Conservation (phyloP, 768 basidiomycete species). For the Cytidiella melzeri region DNA sequence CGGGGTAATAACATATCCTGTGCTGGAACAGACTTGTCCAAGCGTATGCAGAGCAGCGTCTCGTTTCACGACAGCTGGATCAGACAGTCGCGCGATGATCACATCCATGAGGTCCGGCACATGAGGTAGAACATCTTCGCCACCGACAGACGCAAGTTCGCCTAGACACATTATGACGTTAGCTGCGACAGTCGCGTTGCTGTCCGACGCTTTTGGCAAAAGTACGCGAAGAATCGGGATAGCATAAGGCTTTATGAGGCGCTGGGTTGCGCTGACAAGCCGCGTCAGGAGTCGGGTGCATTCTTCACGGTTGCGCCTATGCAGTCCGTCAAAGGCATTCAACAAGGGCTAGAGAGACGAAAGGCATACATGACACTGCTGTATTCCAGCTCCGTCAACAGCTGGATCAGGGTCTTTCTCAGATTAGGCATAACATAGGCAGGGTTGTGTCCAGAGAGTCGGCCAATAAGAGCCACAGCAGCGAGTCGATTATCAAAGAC, state of each 20-base stretch:
- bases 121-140: conserved; percentile 81
- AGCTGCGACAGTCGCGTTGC: conserved; percentile 82
- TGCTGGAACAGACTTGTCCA: conserved; percentile 93
- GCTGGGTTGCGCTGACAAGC: conserved; percentile 86
- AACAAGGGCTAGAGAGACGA: not conserved
- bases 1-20: conserved; percentile 90
- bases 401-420: conserved; percentile 90
- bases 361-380: conserved; percentile 77
- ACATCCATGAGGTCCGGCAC: conserved; percentile 87
- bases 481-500: conserved; percentile 88
- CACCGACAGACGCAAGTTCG: conserved; percentile 87
- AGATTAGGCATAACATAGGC: conserved; percentile 98
- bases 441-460: conserved; percentile 91
- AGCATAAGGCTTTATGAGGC: conserved; percentile 93
- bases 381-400: conserved; percentile 95
- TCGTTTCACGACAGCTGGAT: conserved; percentile 81
- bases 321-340: conserved; percentile 8
- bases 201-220: conserved; percentile 81
- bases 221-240: conserved; percentile 92
- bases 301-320: conserved; percentile 82
- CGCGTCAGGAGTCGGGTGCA: conserved; percentile 86
- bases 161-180: conserved; percentile 93
- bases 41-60: conserved; percentile 93
- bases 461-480: conserved; percentile 88
- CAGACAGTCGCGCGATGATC: conserved; percentile 84